Conservation (phyloP, 1,139 yeast genomes). For the Suhomyces guaymorum region DNA sequence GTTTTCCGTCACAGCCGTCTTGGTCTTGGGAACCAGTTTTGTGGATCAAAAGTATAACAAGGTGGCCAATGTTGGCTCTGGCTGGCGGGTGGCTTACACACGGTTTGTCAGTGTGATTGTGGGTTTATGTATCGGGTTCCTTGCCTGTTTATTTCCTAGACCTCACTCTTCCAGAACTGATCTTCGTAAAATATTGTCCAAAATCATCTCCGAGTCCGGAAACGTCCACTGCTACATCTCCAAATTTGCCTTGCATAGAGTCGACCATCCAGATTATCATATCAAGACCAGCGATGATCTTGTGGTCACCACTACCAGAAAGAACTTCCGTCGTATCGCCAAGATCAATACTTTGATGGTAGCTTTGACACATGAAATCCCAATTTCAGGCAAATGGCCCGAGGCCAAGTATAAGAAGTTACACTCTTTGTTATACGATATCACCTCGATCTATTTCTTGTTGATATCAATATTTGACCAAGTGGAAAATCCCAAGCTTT, state of each 20-base stretch:
- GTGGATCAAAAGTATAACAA: constrained; percentile 24
- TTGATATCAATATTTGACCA: constrained; percentile 28
- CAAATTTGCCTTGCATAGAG: constrained; percentile 29
- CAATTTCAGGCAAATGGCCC: constrained; percentile 41
- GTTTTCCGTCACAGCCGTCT: constrained; percentile 30
- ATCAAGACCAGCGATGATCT: constrained; percentile 25
- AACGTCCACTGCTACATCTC: constrained; percentile 34
- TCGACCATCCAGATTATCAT: constrained; percentile 24
- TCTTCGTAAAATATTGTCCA: constrained; percentile 28
- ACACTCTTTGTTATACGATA: constrained; percentile 28
- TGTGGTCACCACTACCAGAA: constrained; percentile 25
- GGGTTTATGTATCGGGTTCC: constrained; percentile 34
- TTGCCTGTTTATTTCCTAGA: constrained; percentile 34
- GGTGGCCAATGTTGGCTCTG: constrained; percentile 29
- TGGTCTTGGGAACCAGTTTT: constrained; percentile 43
- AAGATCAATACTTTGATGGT: constrained; percentile 25
- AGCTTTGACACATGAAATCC: constrained; percentile 34
- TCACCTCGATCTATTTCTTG: constrained; percentile 31
- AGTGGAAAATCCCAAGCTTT: constrained; percentile 28
- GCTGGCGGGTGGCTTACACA: constrained; percentile 31
- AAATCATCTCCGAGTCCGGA: constrained; percentile 29
- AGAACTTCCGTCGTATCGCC: constrained; percentile 26
- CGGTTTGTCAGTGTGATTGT: constrained; percentile 33
- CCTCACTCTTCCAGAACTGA: constrained; percentile 34
- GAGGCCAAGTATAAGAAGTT: constrained; percentile 28